Percentiles rank a stretch among this genome's conserved stretches.
Conservation (phyloP, 306 rosid species). For the Malus sylvestris region DNA sequence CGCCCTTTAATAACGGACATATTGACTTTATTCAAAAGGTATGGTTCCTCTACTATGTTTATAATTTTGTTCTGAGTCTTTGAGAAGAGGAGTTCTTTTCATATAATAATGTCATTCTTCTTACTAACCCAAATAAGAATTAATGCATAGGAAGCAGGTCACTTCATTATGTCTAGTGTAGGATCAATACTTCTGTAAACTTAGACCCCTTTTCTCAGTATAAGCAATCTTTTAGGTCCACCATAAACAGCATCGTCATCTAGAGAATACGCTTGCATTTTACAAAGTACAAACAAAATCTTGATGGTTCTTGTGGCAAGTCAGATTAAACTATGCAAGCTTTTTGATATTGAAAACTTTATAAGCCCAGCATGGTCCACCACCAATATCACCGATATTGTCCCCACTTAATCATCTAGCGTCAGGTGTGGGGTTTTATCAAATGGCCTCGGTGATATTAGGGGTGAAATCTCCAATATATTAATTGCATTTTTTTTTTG, state of each 20-base stretch:
- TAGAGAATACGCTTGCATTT: neutral
- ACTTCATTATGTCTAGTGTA: neutral
- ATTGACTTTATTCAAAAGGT: slow-evolving; percentile 65
- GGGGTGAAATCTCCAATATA: too few species aligned
- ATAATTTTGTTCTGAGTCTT: neutral
- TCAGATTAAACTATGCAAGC: neutral
- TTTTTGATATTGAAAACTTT: neutral
- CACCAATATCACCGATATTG: too few species aligned
- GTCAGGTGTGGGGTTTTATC: too few species aligned
- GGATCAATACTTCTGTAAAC: neutral
- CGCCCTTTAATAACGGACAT: slow-evolving; percentile 73
- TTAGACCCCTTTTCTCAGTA: neutral
- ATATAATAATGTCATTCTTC: neutral
- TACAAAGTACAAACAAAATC: neutral
- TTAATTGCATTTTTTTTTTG: too few species aligned
- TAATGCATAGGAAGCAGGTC: neutral
- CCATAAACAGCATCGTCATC: neutral
- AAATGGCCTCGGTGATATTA: too few species aligned
- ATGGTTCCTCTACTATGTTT: slow-evolving; percentile 7
- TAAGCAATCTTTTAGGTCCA: neutral
- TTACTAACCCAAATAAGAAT: neutral
- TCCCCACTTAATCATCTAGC: too few species aligned
- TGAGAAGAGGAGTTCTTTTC: neutral
- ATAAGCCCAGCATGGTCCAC: too few species aligned
- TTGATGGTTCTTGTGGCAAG: neutral